Evolutionary conservation across 768 basidiomycete genomes (phyloP).

Genomic region (Neoboletus brunneissimus): DNA sequence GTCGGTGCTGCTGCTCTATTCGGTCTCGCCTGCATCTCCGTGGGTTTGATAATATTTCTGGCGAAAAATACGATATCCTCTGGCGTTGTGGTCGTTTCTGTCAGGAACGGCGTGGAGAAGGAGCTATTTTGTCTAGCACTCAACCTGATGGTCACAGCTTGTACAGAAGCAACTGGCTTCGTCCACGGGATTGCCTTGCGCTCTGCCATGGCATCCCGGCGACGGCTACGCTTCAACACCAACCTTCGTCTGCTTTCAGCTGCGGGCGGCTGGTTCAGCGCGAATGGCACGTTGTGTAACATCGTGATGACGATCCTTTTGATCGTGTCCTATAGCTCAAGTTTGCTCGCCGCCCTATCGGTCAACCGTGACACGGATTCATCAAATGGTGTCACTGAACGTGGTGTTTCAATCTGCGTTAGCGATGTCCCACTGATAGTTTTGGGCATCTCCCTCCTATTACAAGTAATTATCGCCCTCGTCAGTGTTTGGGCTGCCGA

Average conservation of each 20-base stretch:
- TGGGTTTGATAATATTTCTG: constrained; percentile 23
- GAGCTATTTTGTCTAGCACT: constrained; percentile 25
- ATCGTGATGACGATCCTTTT: constrained; percentile 27
- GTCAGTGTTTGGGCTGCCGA: constrained; percentile 19
- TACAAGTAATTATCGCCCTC: constrained; percentile 27
- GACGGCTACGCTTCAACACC: constrained; percentile 26
- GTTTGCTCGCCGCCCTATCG: constrained; percentile 22
- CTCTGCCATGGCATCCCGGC: constrained; percentile 25
- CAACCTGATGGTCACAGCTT: constrained; percentile 26
- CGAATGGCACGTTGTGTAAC: constrained; percentile 25
- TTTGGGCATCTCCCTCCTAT: constrained; percentile 22
- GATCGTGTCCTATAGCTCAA: constrained; percentile 29
- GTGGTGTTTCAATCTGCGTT: constrained; percentile 15
- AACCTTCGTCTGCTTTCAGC: constrained; percentile 31
- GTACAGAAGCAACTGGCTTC: constrained; percentile 31
- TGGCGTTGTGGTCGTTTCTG: constrained; percentile 22
- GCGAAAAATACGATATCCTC: constrained; percentile 22
- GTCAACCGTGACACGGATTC: too few species aligned
- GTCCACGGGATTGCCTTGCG: constrained; percentile 28
- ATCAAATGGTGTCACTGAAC: too few species aligned
- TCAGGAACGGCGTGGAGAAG: constrained; percentile 9
- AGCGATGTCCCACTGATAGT: constrained; percentile 28
- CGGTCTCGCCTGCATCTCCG: constrained; percentile 21
- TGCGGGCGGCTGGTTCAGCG: constrained; percentile 11
- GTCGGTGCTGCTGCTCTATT: constrained; percentile 23